Conservation (phyloP, 2,329 filamentous ascomycete genomes). For the Aspergillus fumigatiaffinis region DNA sequence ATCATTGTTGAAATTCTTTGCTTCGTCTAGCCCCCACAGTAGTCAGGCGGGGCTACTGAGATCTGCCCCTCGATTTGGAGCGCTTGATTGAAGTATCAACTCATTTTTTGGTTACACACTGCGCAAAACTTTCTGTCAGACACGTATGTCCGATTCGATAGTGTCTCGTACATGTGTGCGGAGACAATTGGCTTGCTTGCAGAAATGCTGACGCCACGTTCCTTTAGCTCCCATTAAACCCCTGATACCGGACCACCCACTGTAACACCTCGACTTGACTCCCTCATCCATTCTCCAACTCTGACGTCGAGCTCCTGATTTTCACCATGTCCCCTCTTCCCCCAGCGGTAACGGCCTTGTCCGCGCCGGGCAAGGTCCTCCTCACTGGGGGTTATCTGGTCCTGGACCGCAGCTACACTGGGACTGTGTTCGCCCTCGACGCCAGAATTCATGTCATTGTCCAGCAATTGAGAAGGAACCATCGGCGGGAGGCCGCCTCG, state of each 20-base stretch:
- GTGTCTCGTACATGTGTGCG: not conserved
- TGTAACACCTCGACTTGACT: not conserved
- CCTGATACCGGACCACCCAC: not conserved
- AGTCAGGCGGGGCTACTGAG: not conserved
- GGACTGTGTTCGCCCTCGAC: slow-evolving; percentile 62
- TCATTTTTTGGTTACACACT: not conserved
- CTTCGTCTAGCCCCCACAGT: not conserved
- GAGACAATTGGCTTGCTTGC: not conserved
- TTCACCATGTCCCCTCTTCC: slow-evolving; percentile 1
- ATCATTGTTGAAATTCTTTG: not conserved
- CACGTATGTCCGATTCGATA: not conserved
- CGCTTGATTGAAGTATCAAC: not conserved
- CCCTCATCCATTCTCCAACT: not conserved
- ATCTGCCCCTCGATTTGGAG: not conserved
- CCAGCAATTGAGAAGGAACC: slow-evolving; percentile 47
- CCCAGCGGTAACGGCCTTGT: slow-evolving; percentile 56
- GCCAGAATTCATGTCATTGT: slow-evolving; percentile 61
- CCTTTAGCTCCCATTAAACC: not conserved
- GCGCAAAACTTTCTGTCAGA: not conserved
- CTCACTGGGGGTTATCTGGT: slow-evolving; percentile 93
- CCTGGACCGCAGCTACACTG: slow-evolving; percentile 81
- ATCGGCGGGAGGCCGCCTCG: slow-evolving; percentile 14
- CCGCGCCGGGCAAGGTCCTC: slow-evolving; percentile 93
- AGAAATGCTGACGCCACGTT: not conserved
- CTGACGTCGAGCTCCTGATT: not conserved